phyloP scores from a whole-genome alignment of 306 rosid species.

The Quercus glauca region DNA sequence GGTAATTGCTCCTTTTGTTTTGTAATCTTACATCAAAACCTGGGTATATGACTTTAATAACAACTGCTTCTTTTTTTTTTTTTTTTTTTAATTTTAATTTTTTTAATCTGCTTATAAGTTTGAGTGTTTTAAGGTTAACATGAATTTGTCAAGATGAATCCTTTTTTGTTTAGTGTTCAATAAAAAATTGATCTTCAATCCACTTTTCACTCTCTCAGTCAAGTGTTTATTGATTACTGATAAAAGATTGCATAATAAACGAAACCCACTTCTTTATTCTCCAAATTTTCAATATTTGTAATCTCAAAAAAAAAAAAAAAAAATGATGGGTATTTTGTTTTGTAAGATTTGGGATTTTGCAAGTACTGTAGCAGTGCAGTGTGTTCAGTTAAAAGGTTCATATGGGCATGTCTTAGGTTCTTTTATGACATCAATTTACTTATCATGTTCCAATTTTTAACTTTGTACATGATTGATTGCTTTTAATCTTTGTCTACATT shows the following conservation, averaged over 20 bases:
- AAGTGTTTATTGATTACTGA: background rate
- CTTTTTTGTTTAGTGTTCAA: background rate
- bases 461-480: background rate
- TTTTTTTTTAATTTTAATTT: background rate
- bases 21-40: background rate
- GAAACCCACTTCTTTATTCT: background rate
- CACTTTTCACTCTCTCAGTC: no score
- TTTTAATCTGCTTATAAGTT: background rate
- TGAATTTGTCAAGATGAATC: no score
- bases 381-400: slow-evolving; percentile 5
- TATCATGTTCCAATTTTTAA: background rate
- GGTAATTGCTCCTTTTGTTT: slow-evolving; percentile 36
- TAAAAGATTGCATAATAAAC: background rate
- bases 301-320: background rate
- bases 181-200: background rate
- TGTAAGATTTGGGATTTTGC: background rate
- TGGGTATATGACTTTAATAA: no score
- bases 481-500: background rate
- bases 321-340: no score
- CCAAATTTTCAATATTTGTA: background rate
- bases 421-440: background rate
- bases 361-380: background rate
- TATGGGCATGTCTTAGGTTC: background rate
- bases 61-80: background rate
- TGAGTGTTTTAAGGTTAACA: no score